phyloP scores from a whole-genome alignment of 208 protist species.

The Leishmania amazonensis region DNA sequence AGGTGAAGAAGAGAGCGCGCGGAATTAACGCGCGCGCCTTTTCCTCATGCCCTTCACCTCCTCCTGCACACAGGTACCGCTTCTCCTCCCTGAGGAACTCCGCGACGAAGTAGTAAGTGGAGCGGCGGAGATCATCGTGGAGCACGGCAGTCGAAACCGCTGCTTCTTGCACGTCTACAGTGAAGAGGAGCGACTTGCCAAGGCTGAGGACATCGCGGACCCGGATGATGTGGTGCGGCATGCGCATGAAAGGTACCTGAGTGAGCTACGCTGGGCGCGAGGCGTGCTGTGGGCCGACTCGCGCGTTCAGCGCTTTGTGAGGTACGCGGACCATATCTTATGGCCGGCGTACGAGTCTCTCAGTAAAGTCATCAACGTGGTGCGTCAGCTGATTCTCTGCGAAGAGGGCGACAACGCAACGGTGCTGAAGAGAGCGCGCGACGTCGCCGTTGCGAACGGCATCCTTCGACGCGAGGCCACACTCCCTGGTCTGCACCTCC shows the following conservation, averaged over 20 bases:
- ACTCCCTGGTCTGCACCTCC: slow-evolving; percentile 62
- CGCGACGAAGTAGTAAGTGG: slow-evolving; percentile 34
- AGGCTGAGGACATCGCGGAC: slow-evolving; percentile 10
- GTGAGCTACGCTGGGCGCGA: slow-evolving; percentile 64
- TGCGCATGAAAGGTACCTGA: slow-evolving; percentile 38
- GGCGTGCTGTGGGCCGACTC: slow-evolving; percentile 46
- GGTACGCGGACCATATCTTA: slow-evolving; percentile 34
- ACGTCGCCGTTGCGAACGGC: slow-evolving; percentile 37
- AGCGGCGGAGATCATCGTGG: slow-evolving; percentile 65
- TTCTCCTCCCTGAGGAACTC: slow-evolving; percentile 44
- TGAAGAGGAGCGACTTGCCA: slow-evolving; percentile 59
- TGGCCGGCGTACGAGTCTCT: slow-evolving; percentile 63
- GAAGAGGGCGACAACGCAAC: slow-evolving; percentile 26
- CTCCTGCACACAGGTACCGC: slow-evolving; percentile 14
- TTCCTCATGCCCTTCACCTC: neutral
- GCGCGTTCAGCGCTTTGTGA: slow-evolving; percentile 49
- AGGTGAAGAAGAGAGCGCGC: neutral
- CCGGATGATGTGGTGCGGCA: slow-evolving; percentile 3
- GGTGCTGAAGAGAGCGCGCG: slow-evolving; percentile 27
- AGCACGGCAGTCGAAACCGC: slow-evolving; percentile 33
- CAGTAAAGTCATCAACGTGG: slow-evolving; percentile 42
- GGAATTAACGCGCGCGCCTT: neutral
- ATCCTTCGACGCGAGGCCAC: slow-evolving; percentile 45
- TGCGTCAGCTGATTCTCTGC: slow-evolving; percentile 51
- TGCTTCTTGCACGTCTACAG: slow-evolving; percentile 69